Evolutionary conservation across 2,329 filamentous ascomycete species (phyloP), one percentile per base, ranked within the genome.

Genomic region (Sordariomycetes sp.): DNA sequence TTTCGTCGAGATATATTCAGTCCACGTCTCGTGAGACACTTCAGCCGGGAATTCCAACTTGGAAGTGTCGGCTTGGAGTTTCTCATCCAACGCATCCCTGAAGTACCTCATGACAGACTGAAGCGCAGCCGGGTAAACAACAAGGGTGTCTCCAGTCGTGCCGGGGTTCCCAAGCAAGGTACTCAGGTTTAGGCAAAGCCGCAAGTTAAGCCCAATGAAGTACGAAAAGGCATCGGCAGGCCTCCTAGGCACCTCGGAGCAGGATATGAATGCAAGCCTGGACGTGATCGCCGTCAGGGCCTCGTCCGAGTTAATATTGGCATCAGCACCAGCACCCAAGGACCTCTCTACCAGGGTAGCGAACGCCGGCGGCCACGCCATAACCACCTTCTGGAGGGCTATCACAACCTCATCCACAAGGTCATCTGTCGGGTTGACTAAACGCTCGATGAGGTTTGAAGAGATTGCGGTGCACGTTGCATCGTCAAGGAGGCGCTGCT

Each of bases 261-360:
- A 80, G 32, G 77, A 76, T 54, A 82, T 70, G 58, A 74, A 78
- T 3, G 76, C 76, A 2, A 83, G 62, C 1, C 76, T 70, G 11
- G 72, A 70, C 3, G 77, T 69, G 2, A 79, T 67, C 32, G 65
- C 65, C 34, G 69, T 67, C 5, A 75, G 68, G 10, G 62, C 64
- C 50, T 67, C 62, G 4, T 63, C 62, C 4, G 65, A 63, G 11
- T 68, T 64, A 35, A 11, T 58, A 59, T 4, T 62, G 60, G 62
- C 57, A 58, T 67, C 65, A 46, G 64, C 65, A 2, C 61, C 64
- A 7, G 67, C 61, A 3, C 58, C 56, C 16, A 69, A 62, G 4
- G 64, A 65, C 40, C 65, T 64, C 7, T 64, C 62, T 5, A 72
- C 64, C 24, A 78, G 55, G 11, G 67, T 64, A 5, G 61, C 61